Evolutionary conservation across 352 stramenopile species (phyloP).

Genomic region (Paralagenidium karlingii): DNA sequence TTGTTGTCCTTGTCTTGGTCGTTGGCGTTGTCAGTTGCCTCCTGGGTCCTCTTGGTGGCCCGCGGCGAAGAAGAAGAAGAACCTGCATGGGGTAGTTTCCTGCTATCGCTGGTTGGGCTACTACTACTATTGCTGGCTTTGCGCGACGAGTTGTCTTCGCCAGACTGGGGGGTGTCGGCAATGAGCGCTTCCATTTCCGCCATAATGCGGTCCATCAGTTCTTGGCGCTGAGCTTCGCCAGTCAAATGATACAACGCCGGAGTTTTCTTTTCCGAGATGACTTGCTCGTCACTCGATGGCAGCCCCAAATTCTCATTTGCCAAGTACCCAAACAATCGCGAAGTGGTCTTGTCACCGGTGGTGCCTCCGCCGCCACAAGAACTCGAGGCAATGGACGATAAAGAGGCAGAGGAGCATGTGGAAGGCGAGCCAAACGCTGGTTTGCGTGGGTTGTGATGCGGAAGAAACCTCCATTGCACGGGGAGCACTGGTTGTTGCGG

Average conservation of each 20-base stretch:
- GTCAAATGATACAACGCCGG: slow-evolving; percentile 30
- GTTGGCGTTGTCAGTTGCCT: background rate
- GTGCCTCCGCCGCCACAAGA: too few species aligned
- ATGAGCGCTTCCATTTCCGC: slow-evolving; percentile 48
- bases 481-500: slow-evolving; percentile 4
- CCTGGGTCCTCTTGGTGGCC: slow-evolving; percentile 1
- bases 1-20: slow-evolving; percentile 1
- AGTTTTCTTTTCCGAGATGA: slow-evolving; percentile 1
- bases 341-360: background rate
- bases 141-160: background rate
- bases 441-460: slow-evolving; percentile 16
- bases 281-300: slow-evolving; percentile 7
- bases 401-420: too few species aligned
- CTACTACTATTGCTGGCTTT: background rate
- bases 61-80: background rate
- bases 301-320: slow-evolving; percentile 3
- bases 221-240: slow-evolving; percentile 46
- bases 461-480: slow-evolving; percentile 45
- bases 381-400: too few species aligned
- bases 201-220: slow-evolving; percentile 43
- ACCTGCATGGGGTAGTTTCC: background rate
- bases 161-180: too few species aligned
- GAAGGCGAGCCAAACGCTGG: slow-evolving; percentile 2
- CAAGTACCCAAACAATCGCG: slow-evolving; percentile 3
- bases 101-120: background rate